Percentiles rank a stretch among this genome's conserved stretches.
Evolutionary conservation across 768 basidiomycete species (phyloP).

Genomic region (Lactifluus rugatus): DNA sequence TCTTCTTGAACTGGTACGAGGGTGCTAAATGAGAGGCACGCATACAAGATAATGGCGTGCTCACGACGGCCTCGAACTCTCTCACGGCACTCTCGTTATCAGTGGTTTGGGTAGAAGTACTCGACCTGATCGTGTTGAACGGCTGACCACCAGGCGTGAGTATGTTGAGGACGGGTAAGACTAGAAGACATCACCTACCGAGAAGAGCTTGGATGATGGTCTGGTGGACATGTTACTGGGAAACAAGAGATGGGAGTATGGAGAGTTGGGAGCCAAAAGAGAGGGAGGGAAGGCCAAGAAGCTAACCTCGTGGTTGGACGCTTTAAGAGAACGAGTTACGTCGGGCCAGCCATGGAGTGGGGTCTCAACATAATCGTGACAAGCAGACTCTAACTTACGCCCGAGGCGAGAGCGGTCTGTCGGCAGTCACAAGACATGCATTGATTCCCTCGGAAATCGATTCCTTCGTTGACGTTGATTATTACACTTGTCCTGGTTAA

Average conservation of each 20-base stretch:
- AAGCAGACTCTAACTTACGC: no score
- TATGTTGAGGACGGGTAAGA: neutral
- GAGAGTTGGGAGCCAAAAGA: neutral
- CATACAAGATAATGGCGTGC: neutral
- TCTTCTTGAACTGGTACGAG: slow-evolving; percentile 10
- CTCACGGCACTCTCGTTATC: neutral
- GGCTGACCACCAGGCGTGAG: neutral
- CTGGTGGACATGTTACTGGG: neutral
- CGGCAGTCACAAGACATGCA: no score
- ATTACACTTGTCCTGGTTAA: no score
- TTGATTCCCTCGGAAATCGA: no score
- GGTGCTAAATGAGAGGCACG: no score
- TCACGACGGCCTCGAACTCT: slow-evolving; percentile 5
- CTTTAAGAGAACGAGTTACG: no score
- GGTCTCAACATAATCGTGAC: no score
- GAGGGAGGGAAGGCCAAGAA: neutral
- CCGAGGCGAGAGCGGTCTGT: no score
- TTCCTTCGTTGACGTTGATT: no score
- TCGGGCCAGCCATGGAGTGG: no score
- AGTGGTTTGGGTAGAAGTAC: neutral
- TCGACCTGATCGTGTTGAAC: neutral
- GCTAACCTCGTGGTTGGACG: no score
- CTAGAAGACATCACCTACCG: neutral
- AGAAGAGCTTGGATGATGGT: neutral
- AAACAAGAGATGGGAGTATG: neutral